phyloP scores from a whole-genome alignment of 176 grass and related monocot species.

The Saccharum officinarum region DNA sequence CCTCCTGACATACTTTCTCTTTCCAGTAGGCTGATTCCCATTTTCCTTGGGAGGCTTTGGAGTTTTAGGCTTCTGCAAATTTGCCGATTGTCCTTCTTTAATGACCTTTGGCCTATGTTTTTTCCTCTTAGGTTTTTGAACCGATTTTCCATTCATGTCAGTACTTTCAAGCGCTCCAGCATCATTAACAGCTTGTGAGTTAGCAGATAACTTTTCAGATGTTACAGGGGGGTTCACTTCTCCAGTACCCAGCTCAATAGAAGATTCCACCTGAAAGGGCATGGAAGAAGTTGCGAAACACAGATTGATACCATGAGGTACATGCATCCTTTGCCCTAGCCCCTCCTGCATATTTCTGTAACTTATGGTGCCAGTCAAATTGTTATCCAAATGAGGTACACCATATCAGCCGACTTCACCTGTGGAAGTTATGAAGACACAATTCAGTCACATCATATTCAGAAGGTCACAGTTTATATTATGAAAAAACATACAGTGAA shows the following conservation, averaged over 20 bases:
- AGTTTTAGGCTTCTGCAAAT: slow-evolving; percentile 47
- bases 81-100: slow-evolving; percentile 51
- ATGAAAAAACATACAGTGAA: slow-evolving; percentile 14
- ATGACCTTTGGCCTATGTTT: slow-evolving; percentile 89
- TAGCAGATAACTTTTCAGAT: slow-evolving; percentile 20
- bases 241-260: slow-evolving; percentile 1
- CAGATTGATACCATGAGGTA: slow-evolving; percentile 23
- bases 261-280: slow-evolving; percentile 19
- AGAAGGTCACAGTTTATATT: neutral
- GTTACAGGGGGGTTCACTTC: slow-evolving; percentile 4
- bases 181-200: slow-evolving; percentile 19
- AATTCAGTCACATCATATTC: slow-evolving; percentile 27
- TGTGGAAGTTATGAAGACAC: slow-evolving; percentile 13
- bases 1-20: slow-evolving; percentile 82
- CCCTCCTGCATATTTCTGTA: slow-evolving; percentile 28
- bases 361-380: neutral
- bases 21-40: slow-evolving; percentile 41
- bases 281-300: slow-evolving; percentile 29
- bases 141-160: slow-evolving; percentile 58
- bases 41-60: slow-evolving; percentile 42
- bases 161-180: slow-evolving; percentile 37
- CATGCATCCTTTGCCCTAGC: slow-evolving; percentile 2
- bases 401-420: slow-evolving; percentile 10
- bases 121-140: slow-evolving; percentile 61
- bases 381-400: neutral